Evolutionary conservation across 805 yeast genomes (phyloP).

Genomic region (Wickerhamiella kurtzmanii): DNA sequence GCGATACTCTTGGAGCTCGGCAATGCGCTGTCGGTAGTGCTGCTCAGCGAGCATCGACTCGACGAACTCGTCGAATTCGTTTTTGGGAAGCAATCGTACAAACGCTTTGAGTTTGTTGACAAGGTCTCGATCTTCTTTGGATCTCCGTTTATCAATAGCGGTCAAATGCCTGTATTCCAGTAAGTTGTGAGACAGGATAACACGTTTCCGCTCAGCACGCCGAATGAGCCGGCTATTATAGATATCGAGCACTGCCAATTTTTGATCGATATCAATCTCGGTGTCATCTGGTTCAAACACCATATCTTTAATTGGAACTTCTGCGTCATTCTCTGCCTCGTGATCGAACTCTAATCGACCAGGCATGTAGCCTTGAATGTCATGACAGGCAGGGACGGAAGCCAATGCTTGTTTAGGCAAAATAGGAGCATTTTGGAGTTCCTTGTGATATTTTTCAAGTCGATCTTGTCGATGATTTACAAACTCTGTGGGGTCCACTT

Average conservation of each 20-base stretch:
- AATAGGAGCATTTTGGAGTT: conserved; percentile 34
- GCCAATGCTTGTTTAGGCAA: conserved; percentile 74
- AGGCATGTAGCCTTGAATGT: conserved; percentile 96
- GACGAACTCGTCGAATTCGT: conserved; percentile 65
- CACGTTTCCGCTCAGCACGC: conserved; percentile 85
- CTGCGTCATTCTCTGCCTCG: conserved; percentile 96
- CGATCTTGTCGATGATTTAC: conserved; percentile 53
- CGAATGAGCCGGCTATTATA: conserved; percentile 80
- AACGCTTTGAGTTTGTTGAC: conserved; percentile 63
- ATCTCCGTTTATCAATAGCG: conserved; percentile 67
- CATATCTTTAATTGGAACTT: conserved; percentile 86
- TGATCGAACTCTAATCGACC: conserved; percentile 94
- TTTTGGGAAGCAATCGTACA: conserved; percentile 65
- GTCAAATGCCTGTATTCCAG: conserved; percentile 76
- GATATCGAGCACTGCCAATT: conserved; percentile 73
- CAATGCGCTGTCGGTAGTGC: conserved; percentile 64
- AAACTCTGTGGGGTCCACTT: conserved; percentile 53
- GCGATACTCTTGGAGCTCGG: conserved; percentile 88
- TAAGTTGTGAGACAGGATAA: conserved; percentile 59
- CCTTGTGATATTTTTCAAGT: conserved; percentile 44
- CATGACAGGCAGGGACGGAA: conserved; percentile 92
- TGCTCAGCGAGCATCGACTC: conserved; percentile 66
- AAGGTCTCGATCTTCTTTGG: conserved; percentile 82
- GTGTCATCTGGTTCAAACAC: conserved; percentile 87
- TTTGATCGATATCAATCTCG: conserved; percentile 76